Conservation (phyloP, 805 yeast species). For the Maudiozyma serrabonitensis region DNA sequence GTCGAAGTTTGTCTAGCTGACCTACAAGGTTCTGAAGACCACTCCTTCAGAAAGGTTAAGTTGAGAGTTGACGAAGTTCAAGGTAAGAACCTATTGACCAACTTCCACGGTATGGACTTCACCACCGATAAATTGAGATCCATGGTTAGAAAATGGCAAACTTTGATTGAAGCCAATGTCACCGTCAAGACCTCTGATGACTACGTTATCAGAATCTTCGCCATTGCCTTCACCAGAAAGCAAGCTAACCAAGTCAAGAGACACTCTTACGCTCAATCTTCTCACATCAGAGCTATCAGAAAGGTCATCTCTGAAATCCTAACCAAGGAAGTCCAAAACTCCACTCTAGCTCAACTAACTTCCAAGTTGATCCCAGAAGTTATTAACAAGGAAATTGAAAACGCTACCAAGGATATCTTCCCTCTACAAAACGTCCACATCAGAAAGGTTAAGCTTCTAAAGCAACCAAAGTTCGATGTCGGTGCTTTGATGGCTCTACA, state of each 20-base stretch:
- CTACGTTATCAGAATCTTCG: conserved; percentile 91
- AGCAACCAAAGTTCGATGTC: conserved; percentile 97
- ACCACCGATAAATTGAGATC: conserved; percentile 96
- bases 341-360: conserved; percentile 91
- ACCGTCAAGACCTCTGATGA: conserved; percentile 97
- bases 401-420: conserved; percentile 86
- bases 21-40: conserved; percentile 97
- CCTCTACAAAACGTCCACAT: conserved; percentile 98
- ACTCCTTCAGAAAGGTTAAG: conserved; percentile 92
- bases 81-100: conserved; percentile 95
- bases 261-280: conserved; percentile 95
- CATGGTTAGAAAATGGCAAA: conserved; percentile 97
- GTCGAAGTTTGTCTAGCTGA: conserved; percentile 93
- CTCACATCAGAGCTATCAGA: conserved; percentile 94
- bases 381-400: conserved; percentile 96
- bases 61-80: conserved; percentile 98
- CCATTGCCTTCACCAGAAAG: conserved; percentile 98
- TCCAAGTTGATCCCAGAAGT: conserved; percentile 97
- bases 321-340: conserved; percentile 91
- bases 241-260: conserved; percentile 94
- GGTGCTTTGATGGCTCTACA: conserved; percentile 92
- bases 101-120: conserved; percentile 98
- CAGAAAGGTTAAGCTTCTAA: conserved; percentile 96
- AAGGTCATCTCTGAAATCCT: conserved; percentile 93
- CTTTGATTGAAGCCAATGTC: conserved; percentile 94